Base-by-base conservation (phyloP, 805 yeast genomes). In the Pichia kluyveri region DNA sequence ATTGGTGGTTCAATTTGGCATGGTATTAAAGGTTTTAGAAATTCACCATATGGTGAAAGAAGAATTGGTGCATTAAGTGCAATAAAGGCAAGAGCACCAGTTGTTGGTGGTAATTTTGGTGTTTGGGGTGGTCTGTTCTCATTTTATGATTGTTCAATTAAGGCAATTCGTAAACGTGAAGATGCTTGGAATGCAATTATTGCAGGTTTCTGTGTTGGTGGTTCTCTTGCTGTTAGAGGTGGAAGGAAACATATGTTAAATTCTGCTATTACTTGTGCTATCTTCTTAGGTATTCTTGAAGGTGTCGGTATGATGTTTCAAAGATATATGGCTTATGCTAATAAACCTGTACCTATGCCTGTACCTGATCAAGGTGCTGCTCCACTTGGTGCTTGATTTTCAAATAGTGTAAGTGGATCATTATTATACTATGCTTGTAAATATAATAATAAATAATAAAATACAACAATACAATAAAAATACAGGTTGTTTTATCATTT, bases 41-140 rank as follows among this genome's bases (percentile, higher is more conserved):
- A 93, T 76, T 89, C 97, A 12, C 99, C 99, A 48, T 76, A 83
- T 58, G 99, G 99, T 51, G 99, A 93, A 70, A 81, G 99, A 71
- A 76, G 95, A 60, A 68, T 79, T 51, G 98, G 99, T 48, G 86
- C 96, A 19, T 64, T 91, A 47, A 74, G 86, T 40, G 97, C 98
- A 38, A 84, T 93, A 58, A 88, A 88, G 65, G 87, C 96, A 45
- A 79, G 99, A 68, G 98, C 97, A 2, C 99, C 99, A 38, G 96
- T 91, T 44, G 89, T 91, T 47, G 99, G 99, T 56, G 99, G 99
- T 63, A 93, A 93, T 69, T 91, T 93, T 62, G 99, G 99, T 72
- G 96, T 87, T 38, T 93, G 99, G 99, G 99, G 99, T 75, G 99
- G 99, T 52, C 73, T 93, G 59, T 93, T 93, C 65, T 88, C 97